Base-by-base conservation (phyloP, 129 eudicot species). In the Smallanthus sonchifolius region DNA sequence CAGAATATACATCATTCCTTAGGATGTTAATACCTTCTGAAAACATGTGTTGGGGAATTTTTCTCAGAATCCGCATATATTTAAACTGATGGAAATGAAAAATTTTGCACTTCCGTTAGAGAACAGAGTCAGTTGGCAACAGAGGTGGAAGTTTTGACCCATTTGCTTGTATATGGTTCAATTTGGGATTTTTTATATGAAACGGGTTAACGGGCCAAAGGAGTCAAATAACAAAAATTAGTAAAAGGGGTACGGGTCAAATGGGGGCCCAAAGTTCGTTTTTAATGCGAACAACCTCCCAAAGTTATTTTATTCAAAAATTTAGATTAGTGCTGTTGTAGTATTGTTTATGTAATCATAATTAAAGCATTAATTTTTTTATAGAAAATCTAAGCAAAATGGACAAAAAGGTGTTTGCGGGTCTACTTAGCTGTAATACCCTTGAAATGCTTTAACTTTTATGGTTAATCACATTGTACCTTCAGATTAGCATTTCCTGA, bases 401-500 rank as follows among this genome's bases (percentile, higher is more conserved):
- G 28, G 10, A n/a, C 24, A 0, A 52, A 51, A 52, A 6, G 28
- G 59, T 52, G 59, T 52, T 52, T 52, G 59, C 9, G 9, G 30
- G 59, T 52, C 30, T n/a, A 16, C 9, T 42, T 42, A 42, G 11
- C 2, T 9, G 10, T 7, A 42, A 0, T 42, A 42, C 45, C 45
- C 9, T 20, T 42, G 24, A 71, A 70, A 7, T 55, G 38, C 24
- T 40, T 20, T 32, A n/a, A 8, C 61, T 73, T 8, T 11, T 52
- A 66, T 66, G 34, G 11, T 19, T 40, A 15, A 24, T 57, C 59
- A 42, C 30, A 2, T 6, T 73, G 34, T 69, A 77, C 75, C 48
- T 72, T 11, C 75, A 92, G 97, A 67, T 82, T 92, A 75, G 85
- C 97, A 48, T 92, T 92, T 80, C 97, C 92, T 59, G 91, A 92